A percentile compares a stretch with the other conserved stretches of the same genome.
Conservation (phyloP, 2,329 filamentous ascomycete species). For the Exophiala calicioides region DNA sequence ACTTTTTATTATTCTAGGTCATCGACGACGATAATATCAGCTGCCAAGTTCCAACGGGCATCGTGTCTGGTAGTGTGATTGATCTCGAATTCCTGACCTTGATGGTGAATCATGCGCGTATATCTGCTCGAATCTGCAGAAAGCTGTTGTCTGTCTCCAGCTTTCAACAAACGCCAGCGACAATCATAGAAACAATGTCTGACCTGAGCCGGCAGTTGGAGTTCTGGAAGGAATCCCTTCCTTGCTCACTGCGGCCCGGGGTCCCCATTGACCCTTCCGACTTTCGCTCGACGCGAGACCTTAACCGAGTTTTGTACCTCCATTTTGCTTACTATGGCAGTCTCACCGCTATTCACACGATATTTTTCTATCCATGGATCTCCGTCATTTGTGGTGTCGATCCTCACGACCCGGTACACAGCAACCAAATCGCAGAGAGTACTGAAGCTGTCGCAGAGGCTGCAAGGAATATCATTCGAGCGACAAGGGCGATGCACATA, state of each 20-base stretch:
- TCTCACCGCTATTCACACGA: slow-evolving; percentile 15
- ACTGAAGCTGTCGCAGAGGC: slow-evolving; percentile 9
- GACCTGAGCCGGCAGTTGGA: slow-evolving; percentile 5
- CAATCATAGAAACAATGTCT: slow-evolving; percentile 9
- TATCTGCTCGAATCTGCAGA: slow-evolving; percentile 5
- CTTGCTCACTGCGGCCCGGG: no score
- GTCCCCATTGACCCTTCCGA: no score
- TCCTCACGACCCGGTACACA: slow-evolving; percentile 1
- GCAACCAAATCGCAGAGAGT: slow-evolving; percentile 4
- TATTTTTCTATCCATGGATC: slow-evolving; percentile 20
- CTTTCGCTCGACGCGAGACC: slow-evolving; percentile 1
- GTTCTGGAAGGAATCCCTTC: no score
- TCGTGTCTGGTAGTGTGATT: neutral
- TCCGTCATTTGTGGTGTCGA: neutral
- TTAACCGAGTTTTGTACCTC: slow-evolving; percentile 12
- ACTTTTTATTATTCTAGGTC: no score
- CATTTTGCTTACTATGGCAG: slow-evolving; percentile 16
- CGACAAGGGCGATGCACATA: slow-evolving; percentile 6
- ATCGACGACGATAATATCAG: slow-evolving; percentile 15
- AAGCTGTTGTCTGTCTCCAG: slow-evolving; percentile 13
- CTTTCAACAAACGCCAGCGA: slow-evolving; percentile 1
- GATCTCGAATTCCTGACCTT: slow-evolving; percentile 2
- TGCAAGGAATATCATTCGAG: slow-evolving; percentile 17
- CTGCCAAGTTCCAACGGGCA: neutral
- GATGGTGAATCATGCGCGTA: neutral